Percentiles rank a stretch among this genome's conserved stretches.
Conservation (phyloP, 2,329 filamentous ascomycete genomes). For the Aspergillus pseudonomiae region DNA sequence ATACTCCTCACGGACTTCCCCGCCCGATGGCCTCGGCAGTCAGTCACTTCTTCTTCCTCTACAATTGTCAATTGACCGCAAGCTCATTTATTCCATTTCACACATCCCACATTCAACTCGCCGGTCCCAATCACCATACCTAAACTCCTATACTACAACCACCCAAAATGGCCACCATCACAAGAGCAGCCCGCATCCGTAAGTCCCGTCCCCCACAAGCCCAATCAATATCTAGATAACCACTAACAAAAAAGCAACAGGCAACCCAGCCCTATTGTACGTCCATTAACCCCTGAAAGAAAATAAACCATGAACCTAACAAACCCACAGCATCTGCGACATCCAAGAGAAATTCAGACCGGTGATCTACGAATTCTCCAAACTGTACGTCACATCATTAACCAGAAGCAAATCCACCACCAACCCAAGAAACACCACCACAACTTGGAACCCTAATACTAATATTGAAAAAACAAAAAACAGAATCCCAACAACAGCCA, state of each 20-base stretch:
- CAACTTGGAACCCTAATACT: too few relatives aligned
- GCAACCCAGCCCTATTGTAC: conserved; percentile 53
- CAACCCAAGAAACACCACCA: too few relatives aligned
- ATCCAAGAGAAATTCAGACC: conserved; percentile 89
- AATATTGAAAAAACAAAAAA: background rate
- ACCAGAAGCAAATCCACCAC: background rate
- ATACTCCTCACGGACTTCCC: conserved; percentile 18
- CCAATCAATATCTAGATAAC: background rate
- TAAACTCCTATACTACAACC: background rate
- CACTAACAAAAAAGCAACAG: conserved; percentile 31
- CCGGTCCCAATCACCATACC: background rate
- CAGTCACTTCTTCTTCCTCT: background rate
- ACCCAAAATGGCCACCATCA: conserved; percentile 22
- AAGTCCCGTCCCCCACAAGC: conserved; percentile 11
- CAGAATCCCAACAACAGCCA: conserved; percentile 68
- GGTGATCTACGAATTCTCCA: conserved; percentile 82
- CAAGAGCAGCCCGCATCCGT: conserved; percentile 32
- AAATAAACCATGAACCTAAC: background rate
- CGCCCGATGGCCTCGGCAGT: conserved; percentile 11
- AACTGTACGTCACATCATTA: conserved; percentile 60
- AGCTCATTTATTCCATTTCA: background rate
- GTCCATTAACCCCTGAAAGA: conserved; percentile 11
- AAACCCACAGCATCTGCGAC: conserved; percentile 74
- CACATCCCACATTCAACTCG: background rate
- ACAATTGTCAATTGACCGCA: background rate